phyloP scores from a whole-genome alignment of 164 flowering plant species.

The Stephania yunnanensis region DNA sequence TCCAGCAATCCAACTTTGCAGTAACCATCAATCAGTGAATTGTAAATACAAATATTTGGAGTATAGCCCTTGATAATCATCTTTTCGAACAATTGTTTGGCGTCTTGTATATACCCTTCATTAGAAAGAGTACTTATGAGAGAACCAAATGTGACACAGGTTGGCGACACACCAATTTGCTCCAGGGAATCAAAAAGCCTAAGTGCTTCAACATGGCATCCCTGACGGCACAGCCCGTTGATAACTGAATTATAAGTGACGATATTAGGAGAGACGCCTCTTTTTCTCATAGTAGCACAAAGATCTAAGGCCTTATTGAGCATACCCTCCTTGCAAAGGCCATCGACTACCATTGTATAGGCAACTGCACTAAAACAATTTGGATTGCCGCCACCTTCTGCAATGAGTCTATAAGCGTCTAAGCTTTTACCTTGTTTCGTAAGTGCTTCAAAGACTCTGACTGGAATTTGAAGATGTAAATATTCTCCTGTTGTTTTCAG shows the following conservation, averaged over 20 bases:
- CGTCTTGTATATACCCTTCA: conserved; percentile 68
- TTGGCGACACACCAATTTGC: conserved; percentile 43
- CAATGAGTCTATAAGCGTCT: conserved; percentile 61
- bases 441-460: conserved; percentile 34
- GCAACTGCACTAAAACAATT: conserved; percentile 41
- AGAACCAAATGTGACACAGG: conserved; percentile 58
- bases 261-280: conserved; percentile 48
- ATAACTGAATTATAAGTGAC: conserved; percentile 67
- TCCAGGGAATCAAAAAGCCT: conserved; percentile 81
- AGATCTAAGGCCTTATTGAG: conserved; percentile 56
- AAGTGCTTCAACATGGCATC: conserved; percentile 74
- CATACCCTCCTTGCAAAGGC: conserved; percentile 68
- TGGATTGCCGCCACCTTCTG: conserved; percentile 30
- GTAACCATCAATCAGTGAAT: conserved; percentile 63
- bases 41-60: conserved; percentile 56
- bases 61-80: conserved; percentile 52
- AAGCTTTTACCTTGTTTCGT: conserved; percentile 40
- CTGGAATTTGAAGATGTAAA: conserved; percentile 27
- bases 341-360: conserved; percentile 53
- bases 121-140: conserved; percentile 57
- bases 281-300: conserved; percentile 44
- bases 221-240: conserved; percentile 69
- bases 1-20: conserved; percentile 54
- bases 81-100: conserved; percentile 49
- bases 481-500: conserved; percentile 25